Conservation (phyloP, 2,329 filamentous ascomycete genomes). For the Pseudogymnoascus sp. region DNA sequence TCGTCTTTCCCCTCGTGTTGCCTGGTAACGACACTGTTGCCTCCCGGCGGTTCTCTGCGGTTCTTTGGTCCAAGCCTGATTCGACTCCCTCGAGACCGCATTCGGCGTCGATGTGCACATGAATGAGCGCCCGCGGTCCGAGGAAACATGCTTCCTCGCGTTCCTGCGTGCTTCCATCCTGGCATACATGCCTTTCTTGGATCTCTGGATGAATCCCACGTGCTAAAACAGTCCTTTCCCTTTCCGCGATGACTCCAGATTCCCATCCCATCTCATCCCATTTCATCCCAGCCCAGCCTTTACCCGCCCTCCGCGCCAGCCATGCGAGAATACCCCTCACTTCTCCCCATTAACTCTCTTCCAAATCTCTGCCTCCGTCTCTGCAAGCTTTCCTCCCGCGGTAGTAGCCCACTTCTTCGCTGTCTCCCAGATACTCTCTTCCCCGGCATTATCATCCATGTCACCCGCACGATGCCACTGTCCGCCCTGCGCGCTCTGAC, state of each 20-base stretch:
- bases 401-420: constrained; percentile 51
- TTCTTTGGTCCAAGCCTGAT: neutral
- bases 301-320: neutral
- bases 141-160: neutral
- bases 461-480: constrained; percentile 9
- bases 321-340: constrained; percentile 5
- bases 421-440: constrained; percentile 44
- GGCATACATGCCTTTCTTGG: neutral
- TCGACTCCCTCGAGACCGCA: neutral
- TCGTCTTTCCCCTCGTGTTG: neutral
- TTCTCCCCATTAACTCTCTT: constrained; percentile 53
- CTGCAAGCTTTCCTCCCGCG: constrained; percentile 49
- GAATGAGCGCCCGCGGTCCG: neutral
- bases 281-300: neutral
- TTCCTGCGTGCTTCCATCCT: neutral
- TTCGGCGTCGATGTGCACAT: neutral
- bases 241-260: neutral
- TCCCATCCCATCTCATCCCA: neutral
- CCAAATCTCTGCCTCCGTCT: constrained; percentile 55
- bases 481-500: constrained; percentile 35
- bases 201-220: neutral
- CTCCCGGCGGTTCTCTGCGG: neutral
- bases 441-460: constrained; percentile 12
- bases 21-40: neutral
- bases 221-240: neutral